phyloP scores from a whole-genome alignment of 108 stramenopile species.

The Parmales sp. region DNA sequence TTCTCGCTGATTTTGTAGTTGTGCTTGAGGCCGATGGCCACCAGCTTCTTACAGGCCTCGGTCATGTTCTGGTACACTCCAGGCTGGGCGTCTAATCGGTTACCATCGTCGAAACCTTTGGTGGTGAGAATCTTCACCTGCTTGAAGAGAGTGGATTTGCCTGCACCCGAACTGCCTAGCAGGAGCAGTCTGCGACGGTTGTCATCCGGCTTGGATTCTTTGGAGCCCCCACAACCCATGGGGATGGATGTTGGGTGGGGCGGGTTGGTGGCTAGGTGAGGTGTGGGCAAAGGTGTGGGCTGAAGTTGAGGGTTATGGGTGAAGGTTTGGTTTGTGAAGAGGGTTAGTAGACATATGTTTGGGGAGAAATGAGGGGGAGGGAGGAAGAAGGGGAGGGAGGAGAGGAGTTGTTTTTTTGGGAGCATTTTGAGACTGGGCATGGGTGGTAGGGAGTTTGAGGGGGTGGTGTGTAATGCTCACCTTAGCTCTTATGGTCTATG shows the following conservation, averaged over 20 bases:
- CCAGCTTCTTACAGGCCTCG: slow-evolving; percentile 1
- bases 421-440: no score
- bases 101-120: background rate
- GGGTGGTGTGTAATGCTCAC: no score
- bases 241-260: background rate
- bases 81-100: background rate
- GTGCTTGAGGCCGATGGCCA: background rate
- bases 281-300: background rate
- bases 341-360: background rate
- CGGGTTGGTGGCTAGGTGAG: background rate
- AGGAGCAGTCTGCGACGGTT: no score
- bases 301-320: background rate
- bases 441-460: no score
- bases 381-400: no score
- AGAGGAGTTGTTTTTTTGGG: no score
- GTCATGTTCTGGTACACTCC: background rate
- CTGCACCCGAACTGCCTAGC: no score
- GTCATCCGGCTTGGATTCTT: background rate
- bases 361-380: background rate
- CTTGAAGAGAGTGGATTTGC: background rate
- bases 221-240: background rate
- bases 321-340: background rate
- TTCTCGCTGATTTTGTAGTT: background rate
- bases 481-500: no score
- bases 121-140: background rate